Conservation (phyloP, 345 rosid genomes). For the Erucastrum elatum region DNA sequence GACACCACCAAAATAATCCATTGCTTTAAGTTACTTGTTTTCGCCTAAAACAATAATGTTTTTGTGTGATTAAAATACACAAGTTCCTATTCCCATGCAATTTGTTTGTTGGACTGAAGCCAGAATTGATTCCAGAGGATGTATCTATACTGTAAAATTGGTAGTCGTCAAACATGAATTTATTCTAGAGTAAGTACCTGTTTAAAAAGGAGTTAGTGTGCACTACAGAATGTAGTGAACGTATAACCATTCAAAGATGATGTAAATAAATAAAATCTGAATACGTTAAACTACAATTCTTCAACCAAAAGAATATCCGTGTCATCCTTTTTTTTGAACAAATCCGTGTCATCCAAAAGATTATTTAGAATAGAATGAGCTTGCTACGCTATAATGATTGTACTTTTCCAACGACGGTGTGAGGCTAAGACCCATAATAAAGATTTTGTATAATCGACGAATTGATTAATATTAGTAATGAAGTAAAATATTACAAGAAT, state of each 20-base stretch:
- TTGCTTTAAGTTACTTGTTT: slow-evolving; percentile 9
- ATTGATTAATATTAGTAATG: background rate
- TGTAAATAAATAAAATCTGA: background rate
- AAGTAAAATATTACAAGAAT: background rate
- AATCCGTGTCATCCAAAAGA: background rate
- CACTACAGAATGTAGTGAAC: background rate
- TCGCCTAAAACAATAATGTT: slow-evolving; percentile 20
- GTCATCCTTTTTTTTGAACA: background rate
- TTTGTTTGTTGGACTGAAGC: slow-evolving; percentile 35
- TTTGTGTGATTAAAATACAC: slow-evolving; percentile 16
- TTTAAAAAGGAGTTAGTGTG: background rate
- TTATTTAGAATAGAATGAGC: background rate
- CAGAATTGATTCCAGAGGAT: slow-evolving; percentile 22
- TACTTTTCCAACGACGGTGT: background rate
- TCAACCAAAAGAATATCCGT: background rate
- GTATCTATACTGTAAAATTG: slow-evolving; percentile 7
- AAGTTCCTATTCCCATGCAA: slow-evolving; percentile 23
- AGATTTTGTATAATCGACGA: background rate
- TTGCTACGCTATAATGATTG: background rate
- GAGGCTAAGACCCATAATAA: background rate
- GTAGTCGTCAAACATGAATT: background rate
- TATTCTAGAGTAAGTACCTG: background rate
- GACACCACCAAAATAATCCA: slow-evolving; percentile 47
- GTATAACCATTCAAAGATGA: background rate
- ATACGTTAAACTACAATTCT: background rate